Conservation (phyloP, 2,329 filamentous ascomycete genomes). For the Venturia asperata region DNA sequence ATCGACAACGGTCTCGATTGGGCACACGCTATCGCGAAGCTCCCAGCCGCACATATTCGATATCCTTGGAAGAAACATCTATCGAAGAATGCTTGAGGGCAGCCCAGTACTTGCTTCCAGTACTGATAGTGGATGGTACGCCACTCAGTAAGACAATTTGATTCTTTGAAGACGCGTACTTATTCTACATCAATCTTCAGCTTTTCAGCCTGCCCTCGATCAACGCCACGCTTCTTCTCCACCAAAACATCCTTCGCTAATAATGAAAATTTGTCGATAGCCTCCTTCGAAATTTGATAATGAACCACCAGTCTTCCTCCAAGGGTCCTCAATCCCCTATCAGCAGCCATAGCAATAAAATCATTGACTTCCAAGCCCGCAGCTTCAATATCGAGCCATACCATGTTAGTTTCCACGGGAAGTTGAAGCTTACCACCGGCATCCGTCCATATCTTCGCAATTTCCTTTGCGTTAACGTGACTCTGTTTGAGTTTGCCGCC, state of each 20-base stretch:
- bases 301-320: conserved; percentile 60
- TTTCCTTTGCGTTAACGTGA: conserved; percentile 55
- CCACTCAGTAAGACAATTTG: too few species aligned
- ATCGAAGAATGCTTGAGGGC: too few species aligned
- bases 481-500: conserved; percentile 54
- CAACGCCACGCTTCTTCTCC: conserved; percentile 12
- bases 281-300: conserved; percentile 64
- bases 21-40: neutral
- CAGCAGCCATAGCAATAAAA: conserved; percentile 48
- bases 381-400: conserved; percentile 68
- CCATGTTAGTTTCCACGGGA: conserved; percentile 85
- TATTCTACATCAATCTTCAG: conserved; percentile 1
- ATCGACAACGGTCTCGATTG: neutral
- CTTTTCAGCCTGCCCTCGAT: neutral
- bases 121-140: too few species aligned
- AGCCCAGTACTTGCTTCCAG: too few species aligned
- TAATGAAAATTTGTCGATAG: conserved; percentile 36
- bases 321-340: conserved; percentile 50
- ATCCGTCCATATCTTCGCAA: conserved; percentile 59
- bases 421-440: conserved; percentile 61
- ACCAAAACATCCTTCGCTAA: conserved; percentile 18
- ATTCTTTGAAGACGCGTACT: neutral
- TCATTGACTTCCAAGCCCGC: conserved; percentile 48
- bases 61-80: too few species aligned
- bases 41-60: too few species aligned